A percentile compares a stretch with the other conserved stretches of the same genome.
Conservation (phyloP, 2,329 filamentous ascomycete genomes). For the Taxawa tesnikishii region DNA sequence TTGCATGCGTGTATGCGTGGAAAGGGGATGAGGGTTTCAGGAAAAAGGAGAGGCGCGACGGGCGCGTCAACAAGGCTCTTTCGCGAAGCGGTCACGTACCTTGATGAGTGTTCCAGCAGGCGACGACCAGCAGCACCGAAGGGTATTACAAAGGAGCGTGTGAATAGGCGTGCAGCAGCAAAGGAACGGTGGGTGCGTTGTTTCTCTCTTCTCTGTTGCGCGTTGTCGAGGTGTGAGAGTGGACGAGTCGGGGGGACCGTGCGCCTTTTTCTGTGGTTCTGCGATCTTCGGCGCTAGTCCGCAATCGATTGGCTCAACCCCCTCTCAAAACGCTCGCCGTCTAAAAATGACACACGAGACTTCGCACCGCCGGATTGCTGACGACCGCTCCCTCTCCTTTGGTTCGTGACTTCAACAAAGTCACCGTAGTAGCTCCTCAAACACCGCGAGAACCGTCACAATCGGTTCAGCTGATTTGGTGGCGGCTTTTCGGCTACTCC, state of each 20-base stretch:
- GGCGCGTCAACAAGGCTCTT: background rate
- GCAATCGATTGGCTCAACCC: background rate
- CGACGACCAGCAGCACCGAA: background rate
- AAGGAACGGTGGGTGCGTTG: background rate
- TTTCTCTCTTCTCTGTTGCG: background rate
- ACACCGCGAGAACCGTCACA: too few relatives aligned
- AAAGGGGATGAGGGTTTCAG: background rate
- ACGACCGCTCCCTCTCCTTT: background rate
- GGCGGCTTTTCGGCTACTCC: too few relatives aligned
- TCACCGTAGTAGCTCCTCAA: too few relatives aligned
- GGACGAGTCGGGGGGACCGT: conserved; percentile 1
- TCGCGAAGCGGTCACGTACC: background rate
- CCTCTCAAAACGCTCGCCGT: conserved; percentile 7
- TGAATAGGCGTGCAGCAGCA: background rate
- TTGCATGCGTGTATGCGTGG: background rate
- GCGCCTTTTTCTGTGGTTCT: conserved; percentile 1
- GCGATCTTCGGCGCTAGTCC: conserved; percentile 7
- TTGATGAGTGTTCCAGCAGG: background rate
- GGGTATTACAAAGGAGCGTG: background rate
- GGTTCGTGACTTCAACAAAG: too few relatives aligned
- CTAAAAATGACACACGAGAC: conserved; percentile 7
- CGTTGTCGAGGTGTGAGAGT: background rate
- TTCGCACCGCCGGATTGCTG: background rate
- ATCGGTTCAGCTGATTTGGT: too few relatives aligned
- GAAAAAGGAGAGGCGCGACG: background rate